Evolutionary conservation across 805 yeast genomes (phyloP), one percentile per base, ranked within the genome.

Genomic region (Lipomyces sp.): DNA sequence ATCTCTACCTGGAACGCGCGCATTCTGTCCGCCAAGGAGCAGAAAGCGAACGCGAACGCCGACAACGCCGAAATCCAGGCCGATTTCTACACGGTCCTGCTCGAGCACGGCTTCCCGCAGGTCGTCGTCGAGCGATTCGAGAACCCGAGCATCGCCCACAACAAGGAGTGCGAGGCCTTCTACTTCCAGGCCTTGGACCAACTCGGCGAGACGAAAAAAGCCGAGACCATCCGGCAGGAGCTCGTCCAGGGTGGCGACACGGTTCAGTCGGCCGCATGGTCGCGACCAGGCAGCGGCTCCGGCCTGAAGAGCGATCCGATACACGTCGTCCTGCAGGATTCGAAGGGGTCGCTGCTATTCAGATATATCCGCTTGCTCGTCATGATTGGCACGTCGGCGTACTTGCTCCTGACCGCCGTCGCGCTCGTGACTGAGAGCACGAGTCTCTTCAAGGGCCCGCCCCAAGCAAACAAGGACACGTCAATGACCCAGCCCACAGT

Each of bases 41-140:
- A 84, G 65, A 73, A 76, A n/a, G 99, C 99, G 37, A 93, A 93
- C 69, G 71, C 77, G 53, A 83, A 85, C 49, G 68, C 86, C 40
- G 68, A 74, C 42, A 84, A 86, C 67, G 78, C 97, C 1, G 70
- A 65, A 3, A 73, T 79, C 4, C 99, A 93, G 70, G 90, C 95
- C 1, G 83, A 80, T 49, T 91, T 93, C 63, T 93, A 93, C 71
- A 77, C 78, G 10, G 75, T 81, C 13, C 73, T 93, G 42, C 68
- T 93, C 57, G 79, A 79, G 51, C 78, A 91, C 48, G 86, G 86
- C 69, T 93, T 88, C 65, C 98, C 98, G n/a, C 95, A 89, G 62
- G 83, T 91, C 47, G 96, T 93, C 5, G 88, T 91, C n/a, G 84
- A 93, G 50, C 78, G 99, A 53, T 95, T 79, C 66, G 98, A 95